These are phyloP conservation scores for Trichoderma pleuroti DNA, from an alignment of 2,329 filamentous ascomycete species.

Conservation along the genomic window DNA sequence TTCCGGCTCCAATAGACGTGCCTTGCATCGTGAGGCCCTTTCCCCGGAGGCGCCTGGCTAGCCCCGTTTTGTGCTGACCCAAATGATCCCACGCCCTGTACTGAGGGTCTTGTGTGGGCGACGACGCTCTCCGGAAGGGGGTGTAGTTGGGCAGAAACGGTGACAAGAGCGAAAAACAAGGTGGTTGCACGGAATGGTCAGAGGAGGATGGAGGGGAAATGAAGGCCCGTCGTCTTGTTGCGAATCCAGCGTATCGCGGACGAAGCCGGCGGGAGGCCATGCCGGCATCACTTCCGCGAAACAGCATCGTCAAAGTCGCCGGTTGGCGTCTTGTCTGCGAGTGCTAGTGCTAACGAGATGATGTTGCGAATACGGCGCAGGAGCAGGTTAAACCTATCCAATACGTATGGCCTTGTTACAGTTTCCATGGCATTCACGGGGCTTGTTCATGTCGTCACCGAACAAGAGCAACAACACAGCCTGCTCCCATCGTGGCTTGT, in stretches of 20 bases:
- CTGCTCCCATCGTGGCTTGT: not conserved
- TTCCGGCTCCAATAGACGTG: not conserved
- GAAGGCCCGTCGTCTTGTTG: not conserved
- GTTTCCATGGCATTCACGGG: not conserved
- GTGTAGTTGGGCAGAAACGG: slow-evolving; percentile 14
- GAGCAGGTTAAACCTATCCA: not conserved
- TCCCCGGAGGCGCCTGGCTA: not conserved
- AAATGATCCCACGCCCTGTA: slow-evolving; percentile 4
- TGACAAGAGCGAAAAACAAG: not conserved
- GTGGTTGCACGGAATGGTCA: not conserved
- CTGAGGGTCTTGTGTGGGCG: not conserved
- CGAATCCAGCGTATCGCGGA: not conserved
- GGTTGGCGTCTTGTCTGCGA: not conserved
- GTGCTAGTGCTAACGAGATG: not conserved
- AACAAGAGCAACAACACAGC: not conserved
- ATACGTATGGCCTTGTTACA: not conserved
- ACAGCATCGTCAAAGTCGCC: not conserved
- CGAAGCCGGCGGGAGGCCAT: slow-evolving; percentile 5
- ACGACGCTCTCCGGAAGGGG: not conserved
- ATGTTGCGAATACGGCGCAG: not conserved
- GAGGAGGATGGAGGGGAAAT: not conserved
- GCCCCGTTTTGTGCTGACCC: not conserved
- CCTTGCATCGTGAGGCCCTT: not conserved
- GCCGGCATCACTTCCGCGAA: slow-evolving; percentile 7
- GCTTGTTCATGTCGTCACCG: not conserved